phyloP scores from a whole-genome alignment of 345 rosid species.

The Linum usitatissimum region DNA sequence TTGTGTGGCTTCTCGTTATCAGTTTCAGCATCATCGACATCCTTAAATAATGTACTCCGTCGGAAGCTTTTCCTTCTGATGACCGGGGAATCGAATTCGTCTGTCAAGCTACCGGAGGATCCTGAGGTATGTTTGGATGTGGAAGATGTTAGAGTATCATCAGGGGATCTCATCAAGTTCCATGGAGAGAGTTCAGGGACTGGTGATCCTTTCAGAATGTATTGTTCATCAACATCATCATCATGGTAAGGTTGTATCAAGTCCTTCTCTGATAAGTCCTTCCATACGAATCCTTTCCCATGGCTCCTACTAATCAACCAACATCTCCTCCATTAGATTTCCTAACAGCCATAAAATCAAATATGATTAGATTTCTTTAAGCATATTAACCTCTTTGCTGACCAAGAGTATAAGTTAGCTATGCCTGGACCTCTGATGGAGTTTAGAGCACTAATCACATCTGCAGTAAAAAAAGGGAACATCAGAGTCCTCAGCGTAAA shows the following conservation, averaged over 20 bases:
- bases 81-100: constrained; percentile 16
- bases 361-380: not conserved
- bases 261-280: constrained; percentile 15
- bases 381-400: constrained; percentile 13
- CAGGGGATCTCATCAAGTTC: constrained; percentile 19
- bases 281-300: constrained; percentile 17
- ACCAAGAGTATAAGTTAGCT: constrained; percentile 15
- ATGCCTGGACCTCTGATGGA: constrained; percentile 18
- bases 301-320: constrained; percentile 8
- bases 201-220: constrained; percentile 20
- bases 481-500: not conserved
- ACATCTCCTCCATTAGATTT: constrained; percentile 1
- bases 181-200: constrained; percentile 1
- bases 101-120: constrained; percentile 14
- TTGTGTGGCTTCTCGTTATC: constrained; percentile 12
- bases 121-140: constrained; percentile 21
- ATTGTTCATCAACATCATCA: constrained; percentile 13
- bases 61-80: constrained; percentile 14
- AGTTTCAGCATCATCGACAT: not conserved
- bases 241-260: constrained; percentile 10
- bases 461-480: not conserved
- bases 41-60: constrained; percentile 12
- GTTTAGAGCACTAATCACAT: constrained; percentile 12
- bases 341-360: not conserved
- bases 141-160: constrained; percentile 19